phyloP scores from a whole-genome alignment of 371 early-diverging fungal genomes.

The Mortierella sp. region DNA sequence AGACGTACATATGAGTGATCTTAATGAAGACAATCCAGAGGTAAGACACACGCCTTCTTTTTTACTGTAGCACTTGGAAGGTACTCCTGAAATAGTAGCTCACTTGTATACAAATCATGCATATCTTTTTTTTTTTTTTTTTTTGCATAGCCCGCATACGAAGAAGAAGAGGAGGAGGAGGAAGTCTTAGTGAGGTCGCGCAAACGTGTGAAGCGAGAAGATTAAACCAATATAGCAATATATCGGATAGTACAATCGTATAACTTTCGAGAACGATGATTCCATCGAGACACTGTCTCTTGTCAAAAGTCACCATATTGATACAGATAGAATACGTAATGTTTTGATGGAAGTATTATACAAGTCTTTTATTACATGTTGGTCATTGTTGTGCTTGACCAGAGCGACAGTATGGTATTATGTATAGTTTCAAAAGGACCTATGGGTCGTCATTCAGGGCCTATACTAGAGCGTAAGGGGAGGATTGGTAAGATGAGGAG shows the following conservation, averaged over 20 bases:
- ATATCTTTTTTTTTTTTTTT: background rate
- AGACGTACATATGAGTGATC: slow-evolving; percentile 19
- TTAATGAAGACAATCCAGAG: slow-evolving; percentile 10
- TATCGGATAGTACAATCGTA: background rate
- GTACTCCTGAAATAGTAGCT: slow-evolving; percentile 1
- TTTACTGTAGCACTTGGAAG: background rate
- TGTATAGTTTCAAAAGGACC: background rate
- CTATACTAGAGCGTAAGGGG: slow-evolving; percentile 10
- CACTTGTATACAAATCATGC: background rate
- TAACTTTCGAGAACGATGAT: background rate
- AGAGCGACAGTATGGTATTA: slow-evolving; percentile 12
- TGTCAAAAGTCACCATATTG: background rate
- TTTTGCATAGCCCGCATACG: slow-evolving; percentile 4
- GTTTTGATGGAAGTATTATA: slow-evolving; percentile 12
- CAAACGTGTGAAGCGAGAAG: slow-evolving; percentile 37
- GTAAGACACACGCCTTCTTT: slow-evolving; percentile 4
- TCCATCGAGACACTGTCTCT: background rate
- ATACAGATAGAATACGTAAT: background rate
- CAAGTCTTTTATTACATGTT: slow-evolving; percentile 34
- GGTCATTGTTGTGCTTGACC: background rate
- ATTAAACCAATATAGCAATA: background rate
- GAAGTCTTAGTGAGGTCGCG: slow-evolving; percentile 27
- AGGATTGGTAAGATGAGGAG: slow-evolving; percentile 17
- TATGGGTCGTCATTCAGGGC: no score
- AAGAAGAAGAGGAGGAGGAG: slow-evolving; percentile 30